Percentiles rank a stretch among this genome's conserved stretches.
phyloP scores from a whole-genome alignment of 306 rosid genomes.

The Citrullus amarus region DNA sequence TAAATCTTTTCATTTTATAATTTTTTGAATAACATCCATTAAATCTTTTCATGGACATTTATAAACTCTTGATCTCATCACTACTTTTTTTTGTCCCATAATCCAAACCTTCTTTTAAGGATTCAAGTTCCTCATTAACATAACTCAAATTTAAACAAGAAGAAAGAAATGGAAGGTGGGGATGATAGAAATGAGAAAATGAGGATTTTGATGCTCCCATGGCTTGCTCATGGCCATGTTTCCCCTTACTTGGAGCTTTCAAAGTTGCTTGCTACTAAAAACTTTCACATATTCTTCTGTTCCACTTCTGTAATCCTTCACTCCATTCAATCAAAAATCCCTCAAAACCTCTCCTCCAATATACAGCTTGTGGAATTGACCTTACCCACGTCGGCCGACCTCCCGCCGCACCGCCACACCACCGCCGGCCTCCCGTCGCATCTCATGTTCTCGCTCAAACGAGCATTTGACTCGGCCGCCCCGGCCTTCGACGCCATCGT shows the following conservation, averaged over 20 bases:
- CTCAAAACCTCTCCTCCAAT: neutral
- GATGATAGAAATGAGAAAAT: neutral
- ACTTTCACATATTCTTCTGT: slow-evolving; percentile 12
- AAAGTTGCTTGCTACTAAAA: slow-evolving; percentile 8
- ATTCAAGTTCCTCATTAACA: neutral
- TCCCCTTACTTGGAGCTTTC: slow-evolving; percentile 27
- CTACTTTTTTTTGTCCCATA: too few species aligned
- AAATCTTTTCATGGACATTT: too few species aligned
- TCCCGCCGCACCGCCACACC: slow-evolving; percentile 15
- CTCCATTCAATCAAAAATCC: slow-evolving; percentile 8
- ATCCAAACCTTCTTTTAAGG: too few species aligned
- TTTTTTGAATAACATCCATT: too few species aligned
- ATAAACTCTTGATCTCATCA: too few species aligned
- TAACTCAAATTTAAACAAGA: neutral
- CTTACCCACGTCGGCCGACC: slow-evolving; percentile 13
- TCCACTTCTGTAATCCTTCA: slow-evolving; percentile 16
- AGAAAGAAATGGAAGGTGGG: neutral
- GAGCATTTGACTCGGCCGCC: slow-evolving; percentile 19
- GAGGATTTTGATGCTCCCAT: slow-evolving; percentile 18
- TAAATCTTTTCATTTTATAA: too few species aligned
- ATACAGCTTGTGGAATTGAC: slow-evolving; percentile 14
- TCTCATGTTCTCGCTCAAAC: slow-evolving; percentile 18
- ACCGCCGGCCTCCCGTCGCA: slow-evolving; percentile 19
- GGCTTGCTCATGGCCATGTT: slow-evolving; percentile 29
- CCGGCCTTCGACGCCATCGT: slow-evolving; percentile 8